Evolutionary conservation across 768 basidiomycete genomes (phyloP).

Genomic region (Chiua virens): DNA sequence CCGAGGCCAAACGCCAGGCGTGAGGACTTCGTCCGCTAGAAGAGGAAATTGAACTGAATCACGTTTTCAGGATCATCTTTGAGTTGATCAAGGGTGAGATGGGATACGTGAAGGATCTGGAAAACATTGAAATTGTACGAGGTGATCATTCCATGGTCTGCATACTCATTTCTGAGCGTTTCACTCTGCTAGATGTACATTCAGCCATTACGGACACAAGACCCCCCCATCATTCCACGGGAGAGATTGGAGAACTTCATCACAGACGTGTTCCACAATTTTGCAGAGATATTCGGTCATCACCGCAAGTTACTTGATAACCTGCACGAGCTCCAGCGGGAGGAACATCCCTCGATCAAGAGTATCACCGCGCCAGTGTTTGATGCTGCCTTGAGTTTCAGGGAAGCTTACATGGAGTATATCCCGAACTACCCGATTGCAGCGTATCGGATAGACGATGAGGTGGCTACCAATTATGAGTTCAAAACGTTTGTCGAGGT

Average conservation of each 20-base stretch:
- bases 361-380: conserved; percentile 83
- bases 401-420: conserved; percentile 91
- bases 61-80: conserved; percentile 72
- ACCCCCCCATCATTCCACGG: conserved; percentile 76
- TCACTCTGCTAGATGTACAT: conserved; percentile 68
- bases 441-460: conserved; percentile 82
- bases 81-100: conserved; percentile 96
- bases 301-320: conserved; percentile 76
- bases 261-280: conserved; percentile 88
- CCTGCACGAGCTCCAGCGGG: conserved; percentile 83
- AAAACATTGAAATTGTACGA: conserved; percentile 73
- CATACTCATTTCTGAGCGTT: conserved; percentile 1
- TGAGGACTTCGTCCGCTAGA: conserved; percentile 39
- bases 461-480: conserved; percentile 75
- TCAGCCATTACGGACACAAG: conserved; percentile 63
- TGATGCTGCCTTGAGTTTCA: conserved; percentile 89
- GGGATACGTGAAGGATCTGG: conserved; percentile 90
- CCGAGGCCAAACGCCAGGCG: conserved; percentile 84
- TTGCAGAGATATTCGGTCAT: conserved; percentile 69
- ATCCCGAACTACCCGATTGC: conserved; percentile 93
- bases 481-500: conserved; percentile 87
- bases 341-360: conserved; percentile 78
- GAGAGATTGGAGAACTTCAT: conserved; percentile 77
- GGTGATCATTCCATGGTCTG: conserved; percentile 16
- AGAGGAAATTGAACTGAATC: neutral